Evolutionary conservation across 495 filamentous ascomycete species (phyloP), one percentile per base, ranked within the genome.

Genomic region (Tuber microsphaerosporum): DNA sequence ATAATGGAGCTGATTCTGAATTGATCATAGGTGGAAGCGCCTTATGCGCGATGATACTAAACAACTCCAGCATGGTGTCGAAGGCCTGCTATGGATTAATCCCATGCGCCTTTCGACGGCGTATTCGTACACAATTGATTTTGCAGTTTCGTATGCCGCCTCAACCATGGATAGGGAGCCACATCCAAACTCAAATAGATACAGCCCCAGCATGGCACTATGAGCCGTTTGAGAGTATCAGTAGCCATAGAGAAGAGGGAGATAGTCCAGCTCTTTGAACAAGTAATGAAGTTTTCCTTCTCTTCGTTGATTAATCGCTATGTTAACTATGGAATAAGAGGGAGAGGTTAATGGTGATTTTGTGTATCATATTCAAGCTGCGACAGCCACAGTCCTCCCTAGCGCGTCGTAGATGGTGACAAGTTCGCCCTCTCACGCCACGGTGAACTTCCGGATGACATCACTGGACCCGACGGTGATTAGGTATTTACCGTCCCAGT

Each of bases 191-290:
- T n/a, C n/a, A n/a, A n/a, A n/a, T n/a, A n/a, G n/a, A n/a, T n/a
- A n/a, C n/a, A n/a, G n/a, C n/a, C n/a, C n/a, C n/a, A n/a, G 76
- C 89, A 92, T 65, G 94, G 91, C 2, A 93, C 88, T 46, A 98
- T 88, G 72, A 95, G 90, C 76, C 89, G 89, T 56, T 94, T 90
- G 84, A 94, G 91, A 71, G 88, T 83, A 74, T 93, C 93, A 22
- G 88, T 88, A 69, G 88, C 85, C 73, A 96, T 86, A 20, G 91
- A 91, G 85, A 95, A 98, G 77, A 92, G 88, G 85, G 89, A 94
- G 77, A 99, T 93, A 43, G 92, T 94, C 76, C 96, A 95, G 86
- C 98, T 94, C 84, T 99, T 94, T 31, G 92, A 91, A 44, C 93
- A 94, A 74, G 91, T 87, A 48, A 97, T 87, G 85, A 97, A 97